Percentiles rank a stretch among this genome's conserved stretches.
These are phyloP conservation scores for Gastrolobium bilobum DNA, from an alignment of 306 rosid genomes.

Conservation along the genomic window DNA sequence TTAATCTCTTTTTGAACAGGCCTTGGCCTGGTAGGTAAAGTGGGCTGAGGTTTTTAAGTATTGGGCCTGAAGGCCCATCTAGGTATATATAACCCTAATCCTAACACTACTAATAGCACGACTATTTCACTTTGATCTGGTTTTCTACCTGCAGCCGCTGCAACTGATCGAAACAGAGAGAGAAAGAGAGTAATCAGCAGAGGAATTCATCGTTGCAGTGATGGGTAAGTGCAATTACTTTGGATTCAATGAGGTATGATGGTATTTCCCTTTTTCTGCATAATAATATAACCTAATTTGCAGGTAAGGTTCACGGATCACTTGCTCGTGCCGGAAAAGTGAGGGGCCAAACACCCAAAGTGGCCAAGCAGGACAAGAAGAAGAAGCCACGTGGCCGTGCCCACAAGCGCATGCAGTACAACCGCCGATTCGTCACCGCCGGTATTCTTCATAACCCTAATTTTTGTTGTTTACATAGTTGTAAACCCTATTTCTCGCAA, in stretches of 20 bases:
- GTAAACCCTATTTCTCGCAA: neutral
- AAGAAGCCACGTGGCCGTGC: conserved; percentile 62
- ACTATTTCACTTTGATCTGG: neutral
- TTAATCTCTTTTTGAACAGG: neutral
- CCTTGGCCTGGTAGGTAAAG: neutral
- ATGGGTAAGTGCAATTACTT: conserved; percentile 25
- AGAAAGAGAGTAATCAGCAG: neutral
- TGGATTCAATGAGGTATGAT: neutral
- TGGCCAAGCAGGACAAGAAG: conserved; percentile 57
- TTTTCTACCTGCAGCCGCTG: neutral
- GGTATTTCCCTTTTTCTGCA: neutral
- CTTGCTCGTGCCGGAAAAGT: conserved; percentile 57
- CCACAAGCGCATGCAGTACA: conserved; percentile 59
- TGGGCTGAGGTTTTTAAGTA: neutral
- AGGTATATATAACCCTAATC: neutral
- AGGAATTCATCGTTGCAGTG: conserved; percentile 21
- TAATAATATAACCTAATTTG: neutral
- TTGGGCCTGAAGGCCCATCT: conserved; percentile 15
- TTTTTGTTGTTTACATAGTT: neutral
- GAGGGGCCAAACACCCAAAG: conserved; percentile 57
- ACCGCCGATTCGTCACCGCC: conserved; percentile 58
- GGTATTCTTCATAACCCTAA: conserved; percentile 43
- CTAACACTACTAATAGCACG: conserved; percentile 22
- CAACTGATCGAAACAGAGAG: conserved; percentile 18
- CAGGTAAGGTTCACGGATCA: conserved; percentile 59